Evolutionary conservation across 768 basidiomycete species (phyloP).

Genomic region (Suillus ampliporus): DNA sequence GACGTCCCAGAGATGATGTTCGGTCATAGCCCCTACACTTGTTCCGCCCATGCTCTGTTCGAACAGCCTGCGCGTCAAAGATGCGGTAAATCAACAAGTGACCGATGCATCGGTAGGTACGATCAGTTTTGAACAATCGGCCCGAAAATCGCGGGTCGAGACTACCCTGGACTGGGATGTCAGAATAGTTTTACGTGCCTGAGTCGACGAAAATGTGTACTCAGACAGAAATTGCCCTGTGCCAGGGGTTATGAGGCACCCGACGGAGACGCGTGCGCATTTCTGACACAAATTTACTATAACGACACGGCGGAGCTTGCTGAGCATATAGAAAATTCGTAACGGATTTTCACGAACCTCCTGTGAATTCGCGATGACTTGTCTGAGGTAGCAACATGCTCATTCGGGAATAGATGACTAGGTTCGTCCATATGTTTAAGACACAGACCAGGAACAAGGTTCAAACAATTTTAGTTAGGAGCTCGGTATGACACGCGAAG

Average conservation of each 20-base stretch:
- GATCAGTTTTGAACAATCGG: background rate
- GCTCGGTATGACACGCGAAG: no score
- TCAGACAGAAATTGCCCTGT: background rate
- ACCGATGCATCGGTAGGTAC: background rate
- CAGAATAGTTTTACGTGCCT: background rate
- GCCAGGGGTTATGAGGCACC: background rate
- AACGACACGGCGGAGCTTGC: no score
- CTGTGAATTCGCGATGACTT: background rate
- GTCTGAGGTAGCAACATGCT: background rate
- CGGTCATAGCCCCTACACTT: background rate
- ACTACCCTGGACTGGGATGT: background rate
- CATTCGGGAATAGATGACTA: background rate
- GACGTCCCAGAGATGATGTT: background rate
- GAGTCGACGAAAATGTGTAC: background rate
- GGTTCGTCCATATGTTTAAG: no score
- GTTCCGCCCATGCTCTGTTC: background rate
- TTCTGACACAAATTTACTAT: background rate
- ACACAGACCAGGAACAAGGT: no score
- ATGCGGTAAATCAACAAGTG: background rate
- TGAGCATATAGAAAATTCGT: no score
- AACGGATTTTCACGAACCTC: background rate
- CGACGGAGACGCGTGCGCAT: background rate
- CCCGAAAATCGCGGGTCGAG: no score
- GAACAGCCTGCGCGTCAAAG: background rate
- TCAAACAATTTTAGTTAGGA: no score